phyloP scores from a whole-genome alignment of 805 yeast species.

The Pichia rugopelliculosa region DNA sequence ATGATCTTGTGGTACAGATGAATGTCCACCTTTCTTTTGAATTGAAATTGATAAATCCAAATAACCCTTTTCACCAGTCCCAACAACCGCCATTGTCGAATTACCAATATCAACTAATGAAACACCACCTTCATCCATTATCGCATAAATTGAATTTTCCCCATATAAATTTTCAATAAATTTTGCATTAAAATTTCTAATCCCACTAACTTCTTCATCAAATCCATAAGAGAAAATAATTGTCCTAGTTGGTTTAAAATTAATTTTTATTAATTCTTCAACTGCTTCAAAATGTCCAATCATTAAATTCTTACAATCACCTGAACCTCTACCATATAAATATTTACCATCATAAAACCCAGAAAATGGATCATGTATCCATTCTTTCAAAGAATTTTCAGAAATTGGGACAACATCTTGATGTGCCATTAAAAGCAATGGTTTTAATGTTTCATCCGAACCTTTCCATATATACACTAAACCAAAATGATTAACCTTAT shows the following conservation, averaged over 20 bases:
- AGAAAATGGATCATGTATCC: constrained; percentile 33
- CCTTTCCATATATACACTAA: constrained; percentile 41
- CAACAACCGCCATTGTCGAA: constrained; percentile 36
- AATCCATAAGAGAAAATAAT: constrained; percentile 42
- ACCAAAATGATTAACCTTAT: constrained; percentile 38
- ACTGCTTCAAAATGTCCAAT: constrained; percentile 33
- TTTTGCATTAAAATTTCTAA: constrained; percentile 29
- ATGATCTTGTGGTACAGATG: constrained; percentile 42
- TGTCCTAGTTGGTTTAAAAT: constrained; percentile 37
- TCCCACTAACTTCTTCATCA: constrained; percentile 42
- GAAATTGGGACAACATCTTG: constrained; percentile 48
- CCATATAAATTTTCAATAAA: constrained; percentile 34
- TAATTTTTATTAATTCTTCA: constrained; percentile 23
- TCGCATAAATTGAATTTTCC: constrained; percentile 34
- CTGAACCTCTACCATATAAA: constrained; percentile 35
- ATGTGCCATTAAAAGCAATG: constrained; percentile 41
- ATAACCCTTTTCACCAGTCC: constrained; percentile 44
- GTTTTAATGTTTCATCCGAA: constrained; percentile 31
- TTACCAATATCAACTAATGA: constrained; percentile 32
- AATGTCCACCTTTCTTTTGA: constrained; percentile 44
- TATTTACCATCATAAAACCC: constrained; percentile 33
- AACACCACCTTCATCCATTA: constrained; percentile 39
- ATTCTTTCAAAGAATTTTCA: constrained; percentile 30
- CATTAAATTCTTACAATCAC: constrained; percentile 38
- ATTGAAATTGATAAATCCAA: constrained; percentile 35